phyloP scores from a whole-genome alignment of 139 green algal genomes.

The Auxenochlorella pyrenoidosa region DNA sequence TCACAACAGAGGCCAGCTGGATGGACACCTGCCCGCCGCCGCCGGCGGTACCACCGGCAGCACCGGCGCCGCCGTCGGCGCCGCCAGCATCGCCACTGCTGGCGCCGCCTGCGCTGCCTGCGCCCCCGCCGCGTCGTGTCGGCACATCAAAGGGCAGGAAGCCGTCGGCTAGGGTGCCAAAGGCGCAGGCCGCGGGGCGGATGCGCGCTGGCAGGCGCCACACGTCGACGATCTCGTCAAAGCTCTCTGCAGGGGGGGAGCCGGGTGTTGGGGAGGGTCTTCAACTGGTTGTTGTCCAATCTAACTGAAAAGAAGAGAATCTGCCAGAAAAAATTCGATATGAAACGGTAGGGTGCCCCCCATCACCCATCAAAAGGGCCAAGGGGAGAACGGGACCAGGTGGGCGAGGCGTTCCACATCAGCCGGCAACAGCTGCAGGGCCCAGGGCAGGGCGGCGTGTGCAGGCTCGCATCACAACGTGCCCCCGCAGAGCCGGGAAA shows the following conservation, averaged over 20 bases:
- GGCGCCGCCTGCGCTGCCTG: neutral
- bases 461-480: no score
- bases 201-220: constrained; percentile 57
- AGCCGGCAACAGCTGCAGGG: neutral
- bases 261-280: constrained; percentile 38
- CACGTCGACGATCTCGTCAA: constrained; percentile 33
- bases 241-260: constrained; percentile 7
- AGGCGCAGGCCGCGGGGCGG: constrained; percentile 59
- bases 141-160: constrained; percentile 61
- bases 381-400: no score
- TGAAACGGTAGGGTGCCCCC: constrained; percentile 46
- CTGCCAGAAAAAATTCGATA: constrained; percentile 23
- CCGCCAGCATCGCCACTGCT: neutral
- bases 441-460: neutral
- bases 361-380: no score
- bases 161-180: constrained; percentile 73
- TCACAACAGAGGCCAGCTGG: constrained; percentile 48
- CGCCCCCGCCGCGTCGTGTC: neutral
- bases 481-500: no score
- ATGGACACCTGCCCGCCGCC: constrained; percentile 15
- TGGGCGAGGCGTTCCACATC: no score
- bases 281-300: constrained; percentile 42
- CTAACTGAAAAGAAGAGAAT: constrained; percentile 36
- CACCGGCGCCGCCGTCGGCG: neutral
- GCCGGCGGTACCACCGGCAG: neutral